Conservation (phyloP, 345 rosid genomes). For the Heritiera fomes region DNA sequence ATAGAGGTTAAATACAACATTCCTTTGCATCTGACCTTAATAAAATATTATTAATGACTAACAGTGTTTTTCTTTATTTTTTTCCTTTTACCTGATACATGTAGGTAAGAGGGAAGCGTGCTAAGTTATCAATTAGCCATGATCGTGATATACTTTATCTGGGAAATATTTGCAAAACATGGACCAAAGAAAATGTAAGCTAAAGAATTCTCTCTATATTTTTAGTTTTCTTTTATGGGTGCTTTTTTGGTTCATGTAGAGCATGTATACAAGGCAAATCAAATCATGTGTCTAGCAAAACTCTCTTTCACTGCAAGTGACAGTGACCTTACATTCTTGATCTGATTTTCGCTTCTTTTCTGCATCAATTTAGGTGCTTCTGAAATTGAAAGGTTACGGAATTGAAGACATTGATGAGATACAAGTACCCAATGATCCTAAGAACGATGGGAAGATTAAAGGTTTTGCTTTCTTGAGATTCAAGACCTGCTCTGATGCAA, state of each 20-base stretch:
- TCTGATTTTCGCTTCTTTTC: not conserved
- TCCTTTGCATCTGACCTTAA: not conserved
- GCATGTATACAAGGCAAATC: not conserved
- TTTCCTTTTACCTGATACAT: not conserved
- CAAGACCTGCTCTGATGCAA: conserved; percentile 20
- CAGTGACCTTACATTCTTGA: conserved; percentile 7
- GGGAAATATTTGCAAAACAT: conserved; percentile 24
- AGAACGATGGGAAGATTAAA: conserved; percentile 14
- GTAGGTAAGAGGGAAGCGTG: conserved; percentile 27
- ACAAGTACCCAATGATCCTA: conserved; percentile 10
- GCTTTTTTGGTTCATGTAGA: not conserved
- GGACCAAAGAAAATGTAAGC: conserved; percentile 33
- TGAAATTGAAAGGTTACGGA: conserved; percentile 24
- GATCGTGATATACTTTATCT: conserved; percentile 15
- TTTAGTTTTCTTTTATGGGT: not conserved
- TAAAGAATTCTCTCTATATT: not conserved
- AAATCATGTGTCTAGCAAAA: not conserved
- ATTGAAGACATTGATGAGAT: conserved; percentile 25
- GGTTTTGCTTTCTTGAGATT: conserved; percentile 27
- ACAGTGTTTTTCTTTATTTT: not conserved
- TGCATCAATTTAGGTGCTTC: conserved; percentile 16
- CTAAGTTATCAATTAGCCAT: conserved; percentile 17
- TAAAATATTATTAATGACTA: not conserved
- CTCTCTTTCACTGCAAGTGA: not conserved
- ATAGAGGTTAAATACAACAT: conserved; percentile 20